Conservation (phyloP, 495 filamentous ascomycete genomes). For the Terfezia claveryi region DNA sequence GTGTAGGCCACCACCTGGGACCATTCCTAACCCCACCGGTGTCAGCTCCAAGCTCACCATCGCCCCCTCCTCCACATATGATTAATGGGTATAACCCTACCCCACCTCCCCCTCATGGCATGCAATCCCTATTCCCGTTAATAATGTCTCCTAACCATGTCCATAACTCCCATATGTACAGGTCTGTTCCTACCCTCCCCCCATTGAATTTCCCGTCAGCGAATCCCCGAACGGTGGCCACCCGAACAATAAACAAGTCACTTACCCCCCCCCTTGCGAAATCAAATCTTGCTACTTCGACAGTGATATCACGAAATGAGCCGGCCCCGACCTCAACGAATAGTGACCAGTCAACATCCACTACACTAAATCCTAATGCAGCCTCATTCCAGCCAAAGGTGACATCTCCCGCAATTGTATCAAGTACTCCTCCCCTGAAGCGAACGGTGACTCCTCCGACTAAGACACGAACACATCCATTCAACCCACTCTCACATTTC, state of each 20-base stretch:
- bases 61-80: not conserved
- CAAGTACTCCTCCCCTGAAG: not conserved
- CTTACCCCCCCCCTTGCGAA: not conserved
- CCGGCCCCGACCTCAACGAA: not conserved
- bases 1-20: not conserved
- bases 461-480: not conserved
- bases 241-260: not conserved
- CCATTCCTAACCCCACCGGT: not conserved
- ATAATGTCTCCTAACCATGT: not conserved
- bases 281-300: not conserved
- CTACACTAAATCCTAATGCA: not conserved
- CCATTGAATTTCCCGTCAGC: not conserved
- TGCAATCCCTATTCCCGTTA: not conserved
- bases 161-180: not conserved
- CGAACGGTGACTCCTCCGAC: not conserved
- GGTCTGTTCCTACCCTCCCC: not conserved
- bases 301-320: not conserved
- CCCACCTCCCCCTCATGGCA: not conserved
- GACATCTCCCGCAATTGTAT: not conserved
- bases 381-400: not conserved
- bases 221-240: not conserved
- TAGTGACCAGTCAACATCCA: not conserved
- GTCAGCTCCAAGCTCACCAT: not conserved
- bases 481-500: not conserved
- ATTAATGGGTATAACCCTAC: not conserved